Evolutionary conservation across 2,329 filamentous ascomycete species (phyloP).

Genomic region (Penicillium aurantiogriseum): DNA sequence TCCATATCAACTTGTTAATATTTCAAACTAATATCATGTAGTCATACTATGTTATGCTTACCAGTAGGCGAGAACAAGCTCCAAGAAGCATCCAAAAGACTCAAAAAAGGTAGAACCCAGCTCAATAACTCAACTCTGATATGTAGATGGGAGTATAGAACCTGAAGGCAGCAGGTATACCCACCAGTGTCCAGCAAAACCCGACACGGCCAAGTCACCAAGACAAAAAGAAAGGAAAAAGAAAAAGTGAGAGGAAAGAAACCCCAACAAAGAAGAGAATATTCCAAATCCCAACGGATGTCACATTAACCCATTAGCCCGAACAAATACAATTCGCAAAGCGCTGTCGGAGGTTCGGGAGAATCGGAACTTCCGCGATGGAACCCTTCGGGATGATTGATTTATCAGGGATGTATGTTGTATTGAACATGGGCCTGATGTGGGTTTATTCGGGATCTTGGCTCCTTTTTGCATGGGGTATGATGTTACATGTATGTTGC

Average conservation of each 20-base stretch:
- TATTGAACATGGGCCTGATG: neutral
- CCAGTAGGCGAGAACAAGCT: neutral
- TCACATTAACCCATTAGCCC: conserved; percentile 1
- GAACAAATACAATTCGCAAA: neutral
- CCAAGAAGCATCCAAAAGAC: neutral
- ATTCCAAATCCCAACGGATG: neutral
- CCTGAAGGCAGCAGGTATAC: neutral
- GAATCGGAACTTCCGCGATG: conserved; percentile 22
- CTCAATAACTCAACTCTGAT: neutral
- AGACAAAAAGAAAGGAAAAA: neutral
- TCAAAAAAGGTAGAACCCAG: neutral
- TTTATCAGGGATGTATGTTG: conserved; percentile 11
- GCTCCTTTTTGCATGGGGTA: neutral
- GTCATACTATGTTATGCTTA: neutral
- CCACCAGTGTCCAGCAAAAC: neutral
- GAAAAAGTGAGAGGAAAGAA: neutral
- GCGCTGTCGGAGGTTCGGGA: conserved; percentile 18
- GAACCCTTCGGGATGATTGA: neutral
- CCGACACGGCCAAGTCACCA: neutral
- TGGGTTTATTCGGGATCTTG: neutral
- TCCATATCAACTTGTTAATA: neutral
- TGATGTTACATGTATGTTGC: neutral
- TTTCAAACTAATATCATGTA: neutral
- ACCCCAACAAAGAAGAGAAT: neutral
- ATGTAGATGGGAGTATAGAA: neutral